phyloP scores from a whole-genome alignment of 2,329 filamentous ascomycete genomes.

The Penicillium sclerotigenum region DNA sequence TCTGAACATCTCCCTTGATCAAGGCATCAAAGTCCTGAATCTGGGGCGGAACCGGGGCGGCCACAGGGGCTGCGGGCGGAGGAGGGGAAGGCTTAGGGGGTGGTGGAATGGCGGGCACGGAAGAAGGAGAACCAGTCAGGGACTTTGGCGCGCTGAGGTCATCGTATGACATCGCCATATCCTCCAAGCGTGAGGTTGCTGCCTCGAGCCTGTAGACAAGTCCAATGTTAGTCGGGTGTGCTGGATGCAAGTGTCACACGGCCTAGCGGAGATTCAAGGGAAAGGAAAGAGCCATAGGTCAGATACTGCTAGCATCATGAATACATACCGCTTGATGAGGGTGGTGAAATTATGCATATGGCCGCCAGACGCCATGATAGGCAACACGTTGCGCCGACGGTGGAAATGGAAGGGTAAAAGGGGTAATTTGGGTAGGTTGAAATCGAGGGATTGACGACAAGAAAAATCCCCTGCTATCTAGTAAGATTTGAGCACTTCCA shows the following conservation, averaged over 20 bases:
- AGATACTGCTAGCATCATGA: background rate
- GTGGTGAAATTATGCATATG: conserved; percentile 97
- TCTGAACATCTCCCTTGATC: conserved; percentile 68
- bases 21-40: conserved; percentile 85
- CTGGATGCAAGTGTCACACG: background rate
- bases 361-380: conserved; percentile 63
- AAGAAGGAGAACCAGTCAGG: conserved; percentile 23
- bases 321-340: conserved; percentile 88
- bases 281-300: background rate
- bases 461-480: background rate
- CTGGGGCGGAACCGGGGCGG: conserved; percentile 66
- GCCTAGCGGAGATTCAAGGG: background rate
- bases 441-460: background rate
- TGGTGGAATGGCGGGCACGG: conserved; percentile 24
- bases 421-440: background rate
- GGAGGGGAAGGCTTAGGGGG: conserved; percentile 37
- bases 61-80: conserved; percentile 47
- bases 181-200: conserved; percentile 91
- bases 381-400: conserved; percentile 23
- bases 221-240: conserved; percentile 40
- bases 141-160: conserved; percentile 47
- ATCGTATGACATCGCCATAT: conserved; percentile 75
- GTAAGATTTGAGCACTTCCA: background rate
- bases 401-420: conserved; percentile 2
- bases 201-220: conserved; percentile 78